phyloP scores from a whole-genome alignment of 805 yeast genomes.

The Cyberlindnera subsufficiens region DNA sequence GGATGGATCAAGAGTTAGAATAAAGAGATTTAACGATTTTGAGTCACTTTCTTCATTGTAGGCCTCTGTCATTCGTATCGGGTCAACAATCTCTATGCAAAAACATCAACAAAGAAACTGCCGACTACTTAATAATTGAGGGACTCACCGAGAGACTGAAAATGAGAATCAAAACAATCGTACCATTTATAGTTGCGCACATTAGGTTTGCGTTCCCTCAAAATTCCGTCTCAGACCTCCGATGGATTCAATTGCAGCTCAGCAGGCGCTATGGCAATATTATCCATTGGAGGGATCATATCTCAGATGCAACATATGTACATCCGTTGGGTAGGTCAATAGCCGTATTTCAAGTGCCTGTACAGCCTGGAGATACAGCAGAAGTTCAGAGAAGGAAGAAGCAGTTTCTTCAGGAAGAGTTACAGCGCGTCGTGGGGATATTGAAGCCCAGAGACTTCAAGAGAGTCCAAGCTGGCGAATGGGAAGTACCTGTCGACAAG shows the following conservation, averaged over 20 bases:
- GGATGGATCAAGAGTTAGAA: slow-evolving; percentile 25
- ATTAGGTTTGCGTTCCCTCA: not conserved
- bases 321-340: not conserved
- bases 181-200: not conserved
- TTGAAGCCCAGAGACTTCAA: not conserved
- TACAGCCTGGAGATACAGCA: not conserved
- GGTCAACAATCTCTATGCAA: too few relatives aligned
- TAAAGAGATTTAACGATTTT: not conserved
- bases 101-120: too few relatives aligned
- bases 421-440: slow-evolving; percentile 1
- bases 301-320: not conserved
- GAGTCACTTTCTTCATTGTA: too few relatives aligned
- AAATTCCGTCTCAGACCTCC: not conserved
- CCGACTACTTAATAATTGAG: too few relatives aligned
- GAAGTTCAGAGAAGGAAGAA: not conserved
- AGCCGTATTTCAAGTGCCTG: not conserved
- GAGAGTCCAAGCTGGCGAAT: not conserved
- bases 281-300: not conserved
- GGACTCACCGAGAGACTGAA: not conserved
- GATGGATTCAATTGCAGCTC: not conserved
- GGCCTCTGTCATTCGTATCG: too few relatives aligned
- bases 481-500: not conserved
- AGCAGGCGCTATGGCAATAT: not conserved
- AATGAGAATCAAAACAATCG: not conserved
- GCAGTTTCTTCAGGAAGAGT: not conserved